Conservation (phyloP, 2,329 filamentous ascomycete genomes). For the Ophiocordyceps camponoti-saundersi region DNA sequence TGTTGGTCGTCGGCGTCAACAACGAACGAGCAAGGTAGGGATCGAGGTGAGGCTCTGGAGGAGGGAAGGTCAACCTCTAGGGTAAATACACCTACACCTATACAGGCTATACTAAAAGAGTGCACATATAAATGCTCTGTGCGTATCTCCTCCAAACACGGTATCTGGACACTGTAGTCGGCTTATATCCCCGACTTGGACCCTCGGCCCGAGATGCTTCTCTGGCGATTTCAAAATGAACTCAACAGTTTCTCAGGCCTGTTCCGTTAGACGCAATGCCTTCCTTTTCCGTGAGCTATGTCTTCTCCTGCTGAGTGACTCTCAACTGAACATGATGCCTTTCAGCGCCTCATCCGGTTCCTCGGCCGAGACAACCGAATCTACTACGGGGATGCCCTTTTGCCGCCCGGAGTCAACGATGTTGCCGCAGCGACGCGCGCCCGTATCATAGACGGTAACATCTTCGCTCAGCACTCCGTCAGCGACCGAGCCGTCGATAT, state of each 20-base stretch:
- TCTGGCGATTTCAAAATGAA: too few relatives aligned
- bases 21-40: too few relatives aligned
- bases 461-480: constrained; percentile 47
- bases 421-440: constrained; percentile 44
- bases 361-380: constrained; percentile 51
- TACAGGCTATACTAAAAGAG: too few relatives aligned
- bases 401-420: constrained; percentile 42
- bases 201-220: too few relatives aligned
- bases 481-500: constrained; percentile 43
- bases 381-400: constrained; percentile 60
- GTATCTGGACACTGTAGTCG: background rate
- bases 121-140: background rate
- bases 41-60: background rate
- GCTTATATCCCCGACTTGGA: too few relatives aligned
- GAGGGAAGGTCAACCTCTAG: background rate
- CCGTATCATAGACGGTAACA: constrained; percentile 44
- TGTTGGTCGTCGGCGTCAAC: background rate
- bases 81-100: background rate
- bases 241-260: too few relatives aligned
- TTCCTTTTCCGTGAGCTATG: constrained; percentile 25
- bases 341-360: constrained; percentile 55
- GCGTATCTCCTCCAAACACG: background rate
- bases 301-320: background rate
- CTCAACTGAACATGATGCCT: background rate
- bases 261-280: constrained; percentile 14